Evolutionary conservation across 164 flowering plant species (phyloP).

Genomic region (Houttuynia cordata): DNA sequence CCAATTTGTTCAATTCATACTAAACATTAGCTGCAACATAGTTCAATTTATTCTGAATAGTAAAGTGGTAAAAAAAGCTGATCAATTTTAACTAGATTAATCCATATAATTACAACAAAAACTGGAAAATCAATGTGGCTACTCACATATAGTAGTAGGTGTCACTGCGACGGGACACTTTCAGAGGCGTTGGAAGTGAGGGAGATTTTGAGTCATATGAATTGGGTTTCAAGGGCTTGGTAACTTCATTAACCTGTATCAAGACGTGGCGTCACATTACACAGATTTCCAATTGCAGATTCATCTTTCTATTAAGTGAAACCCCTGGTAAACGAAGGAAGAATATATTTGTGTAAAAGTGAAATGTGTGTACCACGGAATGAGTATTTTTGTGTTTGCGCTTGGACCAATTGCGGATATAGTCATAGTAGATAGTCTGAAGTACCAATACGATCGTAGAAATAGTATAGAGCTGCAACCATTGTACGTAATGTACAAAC

Average conservation of each 20-base stretch:
- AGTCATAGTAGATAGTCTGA: conserved; percentile 69
- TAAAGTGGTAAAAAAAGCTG: no score
- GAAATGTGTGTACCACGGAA: background rate
- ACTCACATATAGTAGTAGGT: conserved; percentile 43
- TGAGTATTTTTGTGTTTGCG: conserved; percentile 6
- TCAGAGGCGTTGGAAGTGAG: conserved; percentile 25
- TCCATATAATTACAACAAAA: no score
- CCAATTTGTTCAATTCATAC: no score
- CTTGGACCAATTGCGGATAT: conserved; percentile 34
- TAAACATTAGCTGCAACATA: no score
- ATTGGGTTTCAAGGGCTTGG: conserved; percentile 30
- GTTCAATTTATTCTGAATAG: no score
- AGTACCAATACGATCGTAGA: conserved; percentile 56
- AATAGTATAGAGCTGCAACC: conserved; percentile 53
- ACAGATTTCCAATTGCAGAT: background rate
- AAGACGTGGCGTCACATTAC: background rate
- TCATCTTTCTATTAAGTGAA: no score
- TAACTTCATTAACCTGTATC: conserved; percentile 30
- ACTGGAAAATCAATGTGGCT: background rate
- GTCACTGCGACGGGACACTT: conserved; percentile 25
- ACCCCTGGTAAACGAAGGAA: no score
- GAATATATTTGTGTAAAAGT: background rate
- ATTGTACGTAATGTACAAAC: background rate
- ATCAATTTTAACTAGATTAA: no score
- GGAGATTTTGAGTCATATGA: conserved; percentile 23